Percentiles rank a stretch among this genome's conserved stretches.
Conservation (phyloP, 2,329 filamentous ascomycete species). For the Knoxdaviesia capensis region DNA sequence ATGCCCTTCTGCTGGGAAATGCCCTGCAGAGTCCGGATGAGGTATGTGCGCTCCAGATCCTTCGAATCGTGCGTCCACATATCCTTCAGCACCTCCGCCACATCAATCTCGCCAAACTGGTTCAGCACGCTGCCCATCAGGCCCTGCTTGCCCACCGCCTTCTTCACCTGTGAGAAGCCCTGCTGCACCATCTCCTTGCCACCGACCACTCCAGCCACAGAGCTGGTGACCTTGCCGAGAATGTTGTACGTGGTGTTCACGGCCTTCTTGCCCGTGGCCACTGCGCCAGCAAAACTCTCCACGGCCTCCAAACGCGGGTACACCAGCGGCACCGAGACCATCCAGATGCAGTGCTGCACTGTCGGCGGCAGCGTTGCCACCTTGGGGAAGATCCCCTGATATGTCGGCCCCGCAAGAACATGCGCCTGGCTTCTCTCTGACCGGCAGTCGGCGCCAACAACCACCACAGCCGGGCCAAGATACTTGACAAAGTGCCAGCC, state of each 20-base stretch:
- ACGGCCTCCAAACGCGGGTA: slow-evolving; percentile 85
- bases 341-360: slow-evolving; percentile 93
- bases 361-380: slow-evolving; percentile 75
- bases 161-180: slow-evolving; percentile 89
- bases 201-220: slow-evolving; percentile 84
- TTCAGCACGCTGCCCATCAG: slow-evolving; percentile 91
- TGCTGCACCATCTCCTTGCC: slow-evolving; percentile 84
- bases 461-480: slow-evolving; percentile 73
- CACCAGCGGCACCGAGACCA: slow-evolving; percentile 75
- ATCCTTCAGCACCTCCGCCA: slow-evolving; percentile 84
- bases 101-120: slow-evolving; percentile 88
- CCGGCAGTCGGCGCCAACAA: slow-evolving; percentile 77
- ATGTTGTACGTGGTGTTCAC: slow-evolving; percentile 95
- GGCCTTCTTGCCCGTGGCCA: slow-evolving; percentile 88
- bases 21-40: slow-evolving; percentile 87
- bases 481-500: slow-evolving; percentile 99
- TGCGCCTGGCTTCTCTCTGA: slow-evolving; percentile 80
- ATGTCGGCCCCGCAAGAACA: slow-evolving; percentile 89
- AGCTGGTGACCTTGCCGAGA: slow-evolving; percentile 84
- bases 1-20: slow-evolving; percentile 91
- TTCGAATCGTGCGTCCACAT: slow-evolving; percentile 98
- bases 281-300: slow-evolving; percentile 75
- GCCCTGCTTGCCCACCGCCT: slow-evolving; percentile 84
- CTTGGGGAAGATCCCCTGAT: slow-evolving; percentile 93
- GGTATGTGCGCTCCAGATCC: slow-evolving; percentile 88